Conservation (phyloP, 208 protist genomes). For the Leishmania martiniquensis region DNA sequence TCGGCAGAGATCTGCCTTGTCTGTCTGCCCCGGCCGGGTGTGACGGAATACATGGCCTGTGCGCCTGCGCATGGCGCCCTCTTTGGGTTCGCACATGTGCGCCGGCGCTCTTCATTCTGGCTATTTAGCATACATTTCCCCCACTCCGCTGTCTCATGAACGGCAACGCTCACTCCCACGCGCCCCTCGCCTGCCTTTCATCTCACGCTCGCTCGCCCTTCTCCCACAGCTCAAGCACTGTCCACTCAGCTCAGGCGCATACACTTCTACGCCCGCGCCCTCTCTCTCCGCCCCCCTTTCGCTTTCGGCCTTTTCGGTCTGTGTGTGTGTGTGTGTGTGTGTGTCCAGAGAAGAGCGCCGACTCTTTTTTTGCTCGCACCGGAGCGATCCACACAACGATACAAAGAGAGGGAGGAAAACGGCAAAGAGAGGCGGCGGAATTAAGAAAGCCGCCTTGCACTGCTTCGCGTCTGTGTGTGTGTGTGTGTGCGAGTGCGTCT, state of each 20-base stretch:
- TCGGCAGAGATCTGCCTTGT: background rate
- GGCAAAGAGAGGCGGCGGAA: background rate
- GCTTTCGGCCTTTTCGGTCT: background rate
- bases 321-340: background rate
- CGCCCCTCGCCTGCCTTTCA: background rate
- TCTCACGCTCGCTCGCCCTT: background rate
- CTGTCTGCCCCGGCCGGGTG: too few species aligned
- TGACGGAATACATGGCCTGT: too few species aligned
- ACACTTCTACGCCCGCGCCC: too few species aligned
- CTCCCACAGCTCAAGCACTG: background rate
- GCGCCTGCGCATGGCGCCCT: too few species aligned
- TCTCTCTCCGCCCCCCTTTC: background rate
- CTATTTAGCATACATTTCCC: background rate
- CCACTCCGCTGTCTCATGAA: background rate
- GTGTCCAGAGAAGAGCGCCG: too few species aligned
- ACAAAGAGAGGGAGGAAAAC: background rate
- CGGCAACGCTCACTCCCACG: too few species aligned
- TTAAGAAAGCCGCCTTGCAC: background rate
- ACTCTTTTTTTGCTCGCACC: too few species aligned
- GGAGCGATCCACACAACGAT: too few species aligned
- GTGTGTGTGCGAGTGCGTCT: background rate
- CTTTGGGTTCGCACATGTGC: too few species aligned
- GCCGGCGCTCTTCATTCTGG: background rate
- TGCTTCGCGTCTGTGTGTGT: background rate
- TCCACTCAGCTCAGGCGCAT: too few species aligned